A percentile compares a stretch with the other conserved stretches of the same genome.
These are phyloP conservation scores for Paramecium pentaurelia DNA, from an alignment of 73 alveolate species.

Conservation along the genomic window DNA sequence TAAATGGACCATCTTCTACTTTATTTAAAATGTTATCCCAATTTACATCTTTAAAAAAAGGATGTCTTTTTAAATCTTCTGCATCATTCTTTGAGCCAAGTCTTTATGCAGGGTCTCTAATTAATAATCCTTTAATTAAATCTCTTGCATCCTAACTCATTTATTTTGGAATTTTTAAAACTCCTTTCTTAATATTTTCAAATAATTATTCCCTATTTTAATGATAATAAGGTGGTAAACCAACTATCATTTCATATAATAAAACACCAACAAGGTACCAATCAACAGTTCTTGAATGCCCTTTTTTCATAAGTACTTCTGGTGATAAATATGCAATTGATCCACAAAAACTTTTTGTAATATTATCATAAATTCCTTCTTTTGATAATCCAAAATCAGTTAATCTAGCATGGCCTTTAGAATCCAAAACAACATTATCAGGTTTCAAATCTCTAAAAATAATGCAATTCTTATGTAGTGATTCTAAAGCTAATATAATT, in stretches of 20 bases:
- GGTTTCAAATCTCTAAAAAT: constrained; percentile 97
- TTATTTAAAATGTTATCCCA: constrained; percentile 69
- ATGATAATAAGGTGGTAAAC: constrained; percentile 94
- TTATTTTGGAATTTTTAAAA: constrained; percentile 65
- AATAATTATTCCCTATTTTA: constrained; percentile 82
- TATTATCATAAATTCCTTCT: constrained; percentile 91
- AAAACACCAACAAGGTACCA: constrained; percentile 96
- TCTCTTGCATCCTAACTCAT: constrained; percentile 71
- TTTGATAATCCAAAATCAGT: constrained; percentile 97
- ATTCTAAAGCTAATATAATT: constrained; percentile 90
- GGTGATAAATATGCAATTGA: constrained; percentile 92
- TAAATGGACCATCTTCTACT: constrained; percentile 42
- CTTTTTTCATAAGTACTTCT: constrained; percentile 81
- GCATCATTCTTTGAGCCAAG: constrained; percentile 83
- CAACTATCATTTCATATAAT: constrained; percentile 93
- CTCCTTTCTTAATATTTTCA: constrained; percentile 70
- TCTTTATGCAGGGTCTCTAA: constrained; percentile 89
- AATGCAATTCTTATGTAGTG: constrained; percentile 87
- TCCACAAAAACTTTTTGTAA: constrained; percentile 93
- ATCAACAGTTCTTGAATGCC: constrained; percentile 88
- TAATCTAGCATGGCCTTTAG: constrained; percentile 90
- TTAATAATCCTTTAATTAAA: constrained; percentile 71
- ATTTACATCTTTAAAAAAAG: constrained; percentile 74
- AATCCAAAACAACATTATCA: constrained; percentile 94
- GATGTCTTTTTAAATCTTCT: constrained; percentile 75